Percentiles rank a stretch among this genome's conserved stretches.
Evolutionary conservation across 2,329 filamentous ascomycete species (phyloP).

Genomic region (Botrytis sinoallii): DNA sequence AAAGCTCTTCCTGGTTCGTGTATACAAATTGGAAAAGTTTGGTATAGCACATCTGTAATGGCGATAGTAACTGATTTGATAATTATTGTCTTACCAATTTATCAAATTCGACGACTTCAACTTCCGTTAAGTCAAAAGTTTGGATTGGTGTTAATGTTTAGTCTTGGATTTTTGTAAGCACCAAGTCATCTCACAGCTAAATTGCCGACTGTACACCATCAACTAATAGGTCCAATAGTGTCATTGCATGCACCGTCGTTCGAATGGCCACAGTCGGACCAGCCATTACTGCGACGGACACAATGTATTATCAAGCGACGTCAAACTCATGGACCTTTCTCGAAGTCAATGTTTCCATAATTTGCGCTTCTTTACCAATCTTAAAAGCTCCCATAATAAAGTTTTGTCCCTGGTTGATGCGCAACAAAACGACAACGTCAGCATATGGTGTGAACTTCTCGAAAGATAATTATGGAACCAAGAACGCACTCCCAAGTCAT

Average conservation of each 20-base stretch:
- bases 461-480: background rate
- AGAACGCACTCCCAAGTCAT: background rate
- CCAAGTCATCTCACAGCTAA: background rate
- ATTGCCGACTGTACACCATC: background rate
- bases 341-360: slow-evolving; percentile 40
- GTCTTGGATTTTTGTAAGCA: background rate
- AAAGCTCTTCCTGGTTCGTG: slow-evolving; percentile 20
- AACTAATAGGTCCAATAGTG: background rate
- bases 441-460: background rate
- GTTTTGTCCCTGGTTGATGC: slow-evolving; percentile 10
- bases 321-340: slow-evolving; percentile 36
- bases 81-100: slow-evolving; percentile 51
- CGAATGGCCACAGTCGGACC: background rate
- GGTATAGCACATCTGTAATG: slow-evolving; percentile 60
- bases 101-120: slow-evolving; percentile 47
- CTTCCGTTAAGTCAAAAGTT: background rate
- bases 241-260: background rate
- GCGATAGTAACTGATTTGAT: slow-evolving; percentile 63
- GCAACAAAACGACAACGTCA: background rate
- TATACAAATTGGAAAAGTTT: slow-evolving; percentile 12
- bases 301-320: slow-evolving; percentile 46
- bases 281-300: background rate
- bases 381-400: slow-evolving; percentile 1
- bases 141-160: background rate
- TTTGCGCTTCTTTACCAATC: slow-evolving; percentile 41